A percentile compares a stretch with the other conserved stretches of the same genome.
Conservation (phyloP, 257 asterid species). For the Jacaranda copaia region DNA sequence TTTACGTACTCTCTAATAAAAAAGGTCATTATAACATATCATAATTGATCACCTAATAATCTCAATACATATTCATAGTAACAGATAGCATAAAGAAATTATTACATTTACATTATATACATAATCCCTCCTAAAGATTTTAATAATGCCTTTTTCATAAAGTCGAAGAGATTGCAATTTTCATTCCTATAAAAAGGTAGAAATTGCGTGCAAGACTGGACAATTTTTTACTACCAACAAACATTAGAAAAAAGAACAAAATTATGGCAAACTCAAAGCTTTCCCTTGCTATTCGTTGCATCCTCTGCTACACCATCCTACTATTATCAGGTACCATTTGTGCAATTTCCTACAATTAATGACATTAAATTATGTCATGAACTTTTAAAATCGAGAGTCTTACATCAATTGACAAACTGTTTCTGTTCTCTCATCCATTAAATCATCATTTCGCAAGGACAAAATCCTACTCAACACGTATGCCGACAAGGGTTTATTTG, state of each 20-base stretch:
- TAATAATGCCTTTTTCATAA: not conserved
- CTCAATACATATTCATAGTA: too few relatives aligned
- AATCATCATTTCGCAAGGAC: too few relatives aligned
- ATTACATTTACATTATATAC: not conserved
- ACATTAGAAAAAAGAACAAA: not conserved
- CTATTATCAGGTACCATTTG: constrained; percentile 1
- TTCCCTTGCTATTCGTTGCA: not conserved
- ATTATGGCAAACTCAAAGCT: constrained; percentile 26
- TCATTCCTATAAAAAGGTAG: constrained; percentile 9
- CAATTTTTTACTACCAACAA: not conserved
- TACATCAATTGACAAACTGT: too few relatives aligned
- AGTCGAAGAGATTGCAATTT: not conserved
- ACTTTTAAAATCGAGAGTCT: too few relatives aligned
- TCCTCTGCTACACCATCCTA: constrained; percentile 2
- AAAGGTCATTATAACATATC: too few relatives aligned
- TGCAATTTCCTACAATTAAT: not conserved
- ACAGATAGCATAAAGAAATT: too few relatives aligned
- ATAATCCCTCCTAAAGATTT: not conserved
- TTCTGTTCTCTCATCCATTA: too few relatives aligned
- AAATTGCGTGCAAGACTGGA: not conserved
- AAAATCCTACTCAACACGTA: too few relatives aligned
- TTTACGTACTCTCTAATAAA: too few relatives aligned
- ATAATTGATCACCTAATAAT: too few relatives aligned
- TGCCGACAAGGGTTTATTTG: too few relatives aligned
- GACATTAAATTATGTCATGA: too few relatives aligned